phyloP scores from a whole-genome alignment of 768 basidiomycete species.

The Leccinum ochraceum region DNA sequence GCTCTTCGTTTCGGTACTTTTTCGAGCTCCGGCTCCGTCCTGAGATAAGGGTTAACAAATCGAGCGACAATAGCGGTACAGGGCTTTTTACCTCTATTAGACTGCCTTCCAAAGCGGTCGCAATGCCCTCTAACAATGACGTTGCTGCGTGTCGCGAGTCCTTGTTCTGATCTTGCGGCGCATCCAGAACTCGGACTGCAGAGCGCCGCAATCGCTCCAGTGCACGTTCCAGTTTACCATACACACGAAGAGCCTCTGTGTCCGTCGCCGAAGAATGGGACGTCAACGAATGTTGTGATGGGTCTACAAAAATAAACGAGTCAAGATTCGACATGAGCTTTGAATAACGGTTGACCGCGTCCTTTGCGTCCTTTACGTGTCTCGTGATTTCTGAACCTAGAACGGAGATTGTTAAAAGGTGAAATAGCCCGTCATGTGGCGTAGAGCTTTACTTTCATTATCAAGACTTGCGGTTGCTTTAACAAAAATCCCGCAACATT shows the following conservation, averaged over 20 bases:
- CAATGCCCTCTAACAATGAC: constrained; percentile 40
- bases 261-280: neutral
- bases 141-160: constrained; percentile 16
- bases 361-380: constrained; percentile 23
- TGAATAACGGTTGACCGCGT: constrained; percentile 23
- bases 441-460: constrained; percentile 10
- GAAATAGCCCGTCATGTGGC: neutral
- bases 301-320: constrained; percentile 2
- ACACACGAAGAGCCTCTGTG: too few species aligned
- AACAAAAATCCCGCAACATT: constrained; percentile 43
- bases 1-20: constrained; percentile 32
- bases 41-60: neutral
- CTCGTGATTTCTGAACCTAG: constrained; percentile 19
- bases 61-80: too few species aligned
- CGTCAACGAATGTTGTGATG: neutral
- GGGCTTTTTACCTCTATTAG: constrained; percentile 29
- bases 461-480: constrained; percentile 43
- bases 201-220: too few species aligned
- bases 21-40: constrained; percentile 2
- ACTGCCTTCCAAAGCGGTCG: constrained; percentile 32
- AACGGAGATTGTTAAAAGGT: neutral
- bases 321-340: constrained; percentile 14
- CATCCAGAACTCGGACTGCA: too few species aligned
- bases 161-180: constrained; percentile 9
- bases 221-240: too few species aligned